These are phyloP conservation scores for Panicum virgatum DNA, from an alignment of 202 grass and related monocot species.

Conservation along the genomic window DNA sequence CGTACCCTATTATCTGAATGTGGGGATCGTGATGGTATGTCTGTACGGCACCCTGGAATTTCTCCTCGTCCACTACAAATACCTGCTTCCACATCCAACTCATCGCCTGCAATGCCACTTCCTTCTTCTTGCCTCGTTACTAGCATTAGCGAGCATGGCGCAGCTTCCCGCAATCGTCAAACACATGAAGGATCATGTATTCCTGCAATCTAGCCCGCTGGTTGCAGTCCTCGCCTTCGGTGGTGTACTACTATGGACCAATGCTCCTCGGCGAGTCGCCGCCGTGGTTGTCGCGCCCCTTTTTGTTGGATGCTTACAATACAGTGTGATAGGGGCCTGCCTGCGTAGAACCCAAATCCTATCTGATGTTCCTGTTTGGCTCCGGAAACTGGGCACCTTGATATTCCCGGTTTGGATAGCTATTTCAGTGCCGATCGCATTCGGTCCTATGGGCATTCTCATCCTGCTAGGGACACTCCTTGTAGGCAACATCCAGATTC, in stretches of 20 bases:
- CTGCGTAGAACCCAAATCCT: background rate
- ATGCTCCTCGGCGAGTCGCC: background rate
- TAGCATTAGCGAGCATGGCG: background rate
- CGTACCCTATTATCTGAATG: background rate
- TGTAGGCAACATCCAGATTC: slow-evolving; percentile 13
- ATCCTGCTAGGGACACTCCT: background rate
- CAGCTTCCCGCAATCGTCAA: background rate
- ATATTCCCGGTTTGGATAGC: background rate
- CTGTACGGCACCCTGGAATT: background rate
- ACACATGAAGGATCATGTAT: background rate
- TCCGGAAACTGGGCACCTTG: background rate
- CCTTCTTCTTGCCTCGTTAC: background rate
- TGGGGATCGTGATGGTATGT: background rate
- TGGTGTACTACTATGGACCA: background rate
- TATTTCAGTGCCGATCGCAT: background rate
- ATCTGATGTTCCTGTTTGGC: background rate
- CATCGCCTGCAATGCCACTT: background rate
- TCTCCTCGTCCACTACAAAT: background rate
- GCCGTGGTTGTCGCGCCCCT: background rate
- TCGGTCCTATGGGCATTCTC: background rate
- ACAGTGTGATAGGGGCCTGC: background rate
- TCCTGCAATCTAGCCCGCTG: background rate
- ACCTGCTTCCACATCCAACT: background rate
- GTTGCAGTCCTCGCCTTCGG: slow-evolving; percentile 1
- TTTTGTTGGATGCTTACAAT: background rate